Evolutionary conservation across 768 basidiomycete genomes (phyloP), one percentile per base, ranked within the genome.

Genomic region (Termitomyces heimii): DNA sequence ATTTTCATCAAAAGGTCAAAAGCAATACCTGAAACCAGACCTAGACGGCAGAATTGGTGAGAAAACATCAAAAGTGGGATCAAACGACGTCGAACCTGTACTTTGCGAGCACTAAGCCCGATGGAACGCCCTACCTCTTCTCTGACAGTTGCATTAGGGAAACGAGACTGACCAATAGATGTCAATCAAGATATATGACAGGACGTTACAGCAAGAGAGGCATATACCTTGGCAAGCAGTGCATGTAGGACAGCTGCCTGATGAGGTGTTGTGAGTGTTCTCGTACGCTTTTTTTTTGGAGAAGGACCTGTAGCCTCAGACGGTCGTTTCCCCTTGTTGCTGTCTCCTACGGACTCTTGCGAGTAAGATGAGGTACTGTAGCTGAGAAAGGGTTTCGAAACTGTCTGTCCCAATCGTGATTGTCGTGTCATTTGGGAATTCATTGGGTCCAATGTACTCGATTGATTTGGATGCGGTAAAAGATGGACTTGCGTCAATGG

Each of bases 171-270:
- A 34, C 39, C 12, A 50, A 54, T 49, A 39, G 7, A 62, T 61
- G 53, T 60, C 53, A 55, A 57, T 29, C 42, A 45, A 56, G 42
- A 58, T 34, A 37, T 31, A 32, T 44, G 53, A 52, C 12, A 52
- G 37, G 26, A 39, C 26, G 18, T 51, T 26, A 37, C 24, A 39
- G 35, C 3, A 26, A 18, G 12, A 51, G 18, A 39, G n/a, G 56
- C 24, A 34, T 59, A 62, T 73, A 92, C 92, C 84, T 92, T 85
- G 32, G 89, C 88, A n/a, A 94, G 80, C 46, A 94, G 79, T 5
- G 88, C 87, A 63, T 92, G 90, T 20, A 94, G 77, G n/a, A 92
- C 91, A 13, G 89, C 87, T 54, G 92, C 85, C 68, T 94, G 92
- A 66, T 93, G 89, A 8, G 92, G 89, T 9, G 92, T 94, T 40